These are phyloP conservation scores for Candida mattraensis DNA, from an alignment of 805 yeast species.

Conservation along the genomic window DNA sequence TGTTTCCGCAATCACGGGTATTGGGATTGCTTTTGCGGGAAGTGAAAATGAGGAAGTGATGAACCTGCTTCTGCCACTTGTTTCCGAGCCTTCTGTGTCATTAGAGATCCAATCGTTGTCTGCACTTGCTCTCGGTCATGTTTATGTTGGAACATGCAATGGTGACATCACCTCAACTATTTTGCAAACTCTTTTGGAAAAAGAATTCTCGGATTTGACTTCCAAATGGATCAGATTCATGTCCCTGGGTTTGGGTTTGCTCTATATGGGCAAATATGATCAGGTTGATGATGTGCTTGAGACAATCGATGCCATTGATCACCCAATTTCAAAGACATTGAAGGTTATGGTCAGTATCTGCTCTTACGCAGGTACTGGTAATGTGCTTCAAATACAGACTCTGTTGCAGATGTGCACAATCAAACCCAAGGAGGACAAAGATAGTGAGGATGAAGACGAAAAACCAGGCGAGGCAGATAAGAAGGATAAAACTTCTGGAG, in stretches of 20 bases:
- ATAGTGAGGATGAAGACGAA: conserved; percentile 59
- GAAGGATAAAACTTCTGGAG: conserved; percentile 24
- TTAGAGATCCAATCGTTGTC: conserved; percentile 83
- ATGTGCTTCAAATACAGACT: conserved; percentile 90
- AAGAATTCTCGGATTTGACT: conserved; percentile 72
- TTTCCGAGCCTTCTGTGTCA: conserved; percentile 71
- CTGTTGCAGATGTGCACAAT: conserved; percentile 85
- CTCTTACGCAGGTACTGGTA: conserved; percentile 97
- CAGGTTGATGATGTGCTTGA: conserved; percentile 93
- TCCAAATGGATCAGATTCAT: conserved; percentile 87
- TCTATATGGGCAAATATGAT: conserved; percentile 92
- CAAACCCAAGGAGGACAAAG: conserved; percentile 56
- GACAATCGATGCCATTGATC: conserved; percentile 92
- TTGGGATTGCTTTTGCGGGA: conserved; percentile 95
- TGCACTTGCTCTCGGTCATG: conserved; percentile 89
- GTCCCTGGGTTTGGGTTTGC: conserved; percentile 87
- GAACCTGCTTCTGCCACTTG: conserved; percentile 74
- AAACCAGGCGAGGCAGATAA: conserved; percentile 18
- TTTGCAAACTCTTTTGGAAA: conserved; percentile 84
- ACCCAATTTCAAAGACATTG: conserved; percentile 85
- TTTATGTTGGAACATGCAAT: conserved; percentile 92
- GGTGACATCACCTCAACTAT: conserved; percentile 94
- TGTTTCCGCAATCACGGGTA: conserved; percentile 82
- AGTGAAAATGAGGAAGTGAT: conserved; percentile 83
- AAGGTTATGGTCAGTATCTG: conserved; percentile 89